Conservation (phyloP, 2,329 filamentous ascomycete species). For the Phoma sp. region DNA sequence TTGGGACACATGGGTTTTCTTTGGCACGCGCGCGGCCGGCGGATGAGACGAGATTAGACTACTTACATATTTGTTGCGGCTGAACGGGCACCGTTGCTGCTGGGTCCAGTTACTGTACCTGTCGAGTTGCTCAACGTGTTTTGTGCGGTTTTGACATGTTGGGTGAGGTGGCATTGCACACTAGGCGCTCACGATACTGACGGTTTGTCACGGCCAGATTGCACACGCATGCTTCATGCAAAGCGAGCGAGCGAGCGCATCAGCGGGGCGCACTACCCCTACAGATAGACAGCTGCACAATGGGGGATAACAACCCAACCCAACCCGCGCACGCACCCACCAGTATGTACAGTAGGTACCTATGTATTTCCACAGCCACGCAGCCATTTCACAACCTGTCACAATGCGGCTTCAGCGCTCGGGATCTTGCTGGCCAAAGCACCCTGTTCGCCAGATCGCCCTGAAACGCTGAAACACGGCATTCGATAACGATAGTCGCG, state of each 20-base stretch:
- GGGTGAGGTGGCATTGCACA: neutral
- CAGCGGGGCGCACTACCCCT: neutral
- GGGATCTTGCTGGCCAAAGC: neutral
- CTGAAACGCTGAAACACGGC: conserved; percentile 6
- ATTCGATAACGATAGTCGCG: conserved; percentile 10
- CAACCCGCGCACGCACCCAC: neutral
- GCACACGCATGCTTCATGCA: too few species aligned
- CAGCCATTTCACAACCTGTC: neutral
- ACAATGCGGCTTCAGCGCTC: neutral
- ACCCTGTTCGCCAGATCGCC: neutral
- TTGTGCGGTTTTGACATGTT: too few species aligned
- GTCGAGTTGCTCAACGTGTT: neutral
- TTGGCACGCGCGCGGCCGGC: neutral
- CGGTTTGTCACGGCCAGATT: too few species aligned
- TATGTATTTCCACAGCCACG: too few species aligned
- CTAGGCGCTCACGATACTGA: too few species aligned
- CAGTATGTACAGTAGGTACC: too few species aligned
- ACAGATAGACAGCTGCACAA: conserved; percentile 8
- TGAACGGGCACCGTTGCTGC: neutral
- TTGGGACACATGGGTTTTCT: neutral
- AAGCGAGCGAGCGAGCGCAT: too few species aligned
- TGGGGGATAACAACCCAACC: conserved; percentile 7
- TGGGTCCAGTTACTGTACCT: too few species aligned
- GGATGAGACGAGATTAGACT: neutral
- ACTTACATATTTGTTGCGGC: neutral